A percentile compares a stretch with the other conserved stretches of the same genome.
Evolutionary conservation across 495 filamentous ascomycete genomes (phyloP).

Genomic region (Xylaria grammica): DNA sequence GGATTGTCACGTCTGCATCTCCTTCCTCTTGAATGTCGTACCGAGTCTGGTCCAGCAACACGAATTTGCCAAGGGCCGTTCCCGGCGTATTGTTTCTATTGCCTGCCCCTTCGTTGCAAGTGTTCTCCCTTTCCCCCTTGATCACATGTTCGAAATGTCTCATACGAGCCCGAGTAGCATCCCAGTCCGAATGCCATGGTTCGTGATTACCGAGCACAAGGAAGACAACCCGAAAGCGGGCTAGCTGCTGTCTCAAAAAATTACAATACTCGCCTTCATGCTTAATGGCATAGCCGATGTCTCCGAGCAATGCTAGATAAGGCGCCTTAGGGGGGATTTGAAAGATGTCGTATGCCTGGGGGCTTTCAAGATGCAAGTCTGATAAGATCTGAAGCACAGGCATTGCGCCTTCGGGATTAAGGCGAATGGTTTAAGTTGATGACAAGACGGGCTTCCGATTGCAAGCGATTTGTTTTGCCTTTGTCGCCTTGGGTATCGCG

Average conservation of each 20-base stretch:
- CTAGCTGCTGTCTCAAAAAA: slow-evolving; percentile 54
- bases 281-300: slow-evolving; percentile 54
- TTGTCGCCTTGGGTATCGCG: too few relatives aligned
- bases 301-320: slow-evolving; percentile 61
- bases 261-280: slow-evolving; percentile 45
- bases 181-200: slow-evolving; percentile 53
- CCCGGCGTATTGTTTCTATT: too few relatives aligned
- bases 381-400: slow-evolving; percentile 54
- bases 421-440: too few relatives aligned
- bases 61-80: slow-evolving; percentile 54
- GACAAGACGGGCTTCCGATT: too few relatives aligned
- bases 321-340: slow-evolving; percentile 49
- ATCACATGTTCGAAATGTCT: slow-evolving; percentile 32
- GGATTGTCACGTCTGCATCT: slow-evolving; percentile 39
- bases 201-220: slow-evolving; percentile 64
- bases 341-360: slow-evolving; percentile 53
- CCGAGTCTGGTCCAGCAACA: slow-evolving; percentile 52
- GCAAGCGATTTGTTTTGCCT: too few relatives aligned
- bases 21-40: slow-evolving; percentile 37
- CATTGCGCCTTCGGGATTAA: too few relatives aligned
- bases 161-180: slow-evolving; percentile 21
- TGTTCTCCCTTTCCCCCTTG: slow-evolving; percentile 17
- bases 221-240: slow-evolving; percentile 53
- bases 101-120: background rate
- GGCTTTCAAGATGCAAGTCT: slow-evolving; percentile 61